Evolutionary conservation across 2,329 filamentous ascomycete species (phyloP).

Genomic region (Colletotrichum sp.): DNA sequence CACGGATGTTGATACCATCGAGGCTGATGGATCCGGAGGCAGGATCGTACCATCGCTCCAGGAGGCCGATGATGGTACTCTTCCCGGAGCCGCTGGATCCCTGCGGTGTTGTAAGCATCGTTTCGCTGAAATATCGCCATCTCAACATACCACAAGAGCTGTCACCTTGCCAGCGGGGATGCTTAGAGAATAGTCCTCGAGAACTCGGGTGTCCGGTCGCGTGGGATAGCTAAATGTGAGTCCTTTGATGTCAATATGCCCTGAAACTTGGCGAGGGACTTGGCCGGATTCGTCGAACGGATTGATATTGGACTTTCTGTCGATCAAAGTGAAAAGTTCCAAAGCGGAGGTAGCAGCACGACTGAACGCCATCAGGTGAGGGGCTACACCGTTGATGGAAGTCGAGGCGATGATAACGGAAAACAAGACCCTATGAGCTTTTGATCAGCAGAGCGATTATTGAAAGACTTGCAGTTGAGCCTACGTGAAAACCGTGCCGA

Average conservation of each 20-base stretch:
- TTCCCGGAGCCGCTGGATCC: slow-evolving; percentile 69
- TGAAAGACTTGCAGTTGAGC: neutral
- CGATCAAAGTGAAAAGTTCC: slow-evolving; percentile 29
- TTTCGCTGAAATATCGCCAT: slow-evolving; percentile 38
- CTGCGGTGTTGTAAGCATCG: slow-evolving; percentile 28
- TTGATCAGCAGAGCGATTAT: slow-evolving; percentile 37
- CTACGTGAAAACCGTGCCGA: slow-evolving; percentile 21
- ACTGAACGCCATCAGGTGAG: slow-evolving; percentile 24
- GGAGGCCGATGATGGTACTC: slow-evolving; percentile 70
- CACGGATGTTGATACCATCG: slow-evolving; percentile 28
- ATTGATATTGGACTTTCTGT: slow-evolving; percentile 28
- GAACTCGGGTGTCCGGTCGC: slow-evolving; percentile 67
- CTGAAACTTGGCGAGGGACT: slow-evolving; percentile 40
- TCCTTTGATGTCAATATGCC: slow-evolving; percentile 63
- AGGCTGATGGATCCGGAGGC: slow-evolving; percentile 29
- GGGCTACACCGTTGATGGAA: slow-evolving; percentile 23
- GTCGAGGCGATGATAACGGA: slow-evolving; percentile 28
- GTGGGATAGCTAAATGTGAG: slow-evolving; percentile 74
- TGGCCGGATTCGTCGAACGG: slow-evolving; percentile 16
- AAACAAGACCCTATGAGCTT: slow-evolving; percentile 25
- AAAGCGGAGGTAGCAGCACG: slow-evolving; percentile 25
- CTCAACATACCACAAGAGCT: slow-evolving; percentile 58
- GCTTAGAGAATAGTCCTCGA: slow-evolving; percentile 63
- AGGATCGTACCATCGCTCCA: slow-evolving; percentile 66
- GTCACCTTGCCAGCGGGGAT: slow-evolving; percentile 71